Base-by-base conservation (phyloP, 305 asterid species). In the Coffea humblotiana region DNA sequence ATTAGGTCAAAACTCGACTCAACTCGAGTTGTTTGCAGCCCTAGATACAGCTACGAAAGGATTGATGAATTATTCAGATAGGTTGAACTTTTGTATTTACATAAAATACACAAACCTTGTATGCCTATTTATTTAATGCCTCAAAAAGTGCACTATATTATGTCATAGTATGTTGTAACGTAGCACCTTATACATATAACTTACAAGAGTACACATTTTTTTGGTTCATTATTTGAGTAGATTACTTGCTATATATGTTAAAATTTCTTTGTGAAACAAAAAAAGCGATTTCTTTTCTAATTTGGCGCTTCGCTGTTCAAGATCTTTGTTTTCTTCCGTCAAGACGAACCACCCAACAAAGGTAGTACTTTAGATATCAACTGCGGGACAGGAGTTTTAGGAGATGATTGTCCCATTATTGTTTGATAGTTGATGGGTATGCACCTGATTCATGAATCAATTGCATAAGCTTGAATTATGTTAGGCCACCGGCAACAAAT, bases 381-480 rank as follows among this genome's bases (percentile, higher is more conserved):
- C 16, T n/a, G 56, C 14, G 75, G 75, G 75, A 47, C 75, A 71
- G 23, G 48, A 37, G 9, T 37, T 37, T 2, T 37, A 71, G 21
- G 37, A 43, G 23, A 29, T 48, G 61, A 48, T 71, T 29, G 40
- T 71, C 49, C 40, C 37, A 14, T 71, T 71, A 71, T 71, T 71
- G n/a, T 19, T 71, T n/a, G 75, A 71, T 43, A 3, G 37, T 52
- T 52, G 75, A 71, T 47, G 23, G 37, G 48, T 68, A 18, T 1
- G 18, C 6, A 8, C 7, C 14, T 40, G 29, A 71, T 71, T 71
- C 75, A 71, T 71, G 75, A 71, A 71, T 52, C 75, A 48, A 48
- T 54, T 11, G 9, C 75, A 71, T n/a, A 18, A 71, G 11, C 43
- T 25, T 71, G 45, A 66, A 66, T 66, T 29, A 66, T 66, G 71